Evolutionary conservation across 192 early-diverging fungal species (phyloP).

Genomic region (Coemansia brasiliensis): DNA sequence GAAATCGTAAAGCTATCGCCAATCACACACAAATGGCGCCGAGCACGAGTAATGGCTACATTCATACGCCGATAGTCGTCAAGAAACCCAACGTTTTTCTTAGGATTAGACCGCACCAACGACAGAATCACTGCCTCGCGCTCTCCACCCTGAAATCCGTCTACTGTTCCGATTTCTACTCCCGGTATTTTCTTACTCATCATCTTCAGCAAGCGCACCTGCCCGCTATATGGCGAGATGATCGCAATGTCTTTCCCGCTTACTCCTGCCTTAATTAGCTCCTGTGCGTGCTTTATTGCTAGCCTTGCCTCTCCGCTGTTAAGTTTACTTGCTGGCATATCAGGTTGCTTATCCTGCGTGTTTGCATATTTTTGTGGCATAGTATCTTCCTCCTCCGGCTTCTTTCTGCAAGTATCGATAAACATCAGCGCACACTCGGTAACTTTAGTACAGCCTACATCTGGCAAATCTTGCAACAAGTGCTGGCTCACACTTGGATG

Average conservation of each 20-base stretch:
- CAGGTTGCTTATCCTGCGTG: conserved; percentile 64
- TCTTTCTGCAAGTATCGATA: conserved; percentile 76
- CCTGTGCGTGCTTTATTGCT: conserved; percentile 69
- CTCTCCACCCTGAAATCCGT: conserved; percentile 97
- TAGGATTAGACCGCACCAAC: conserved; percentile 76
- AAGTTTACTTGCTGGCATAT: conserved; percentile 66
- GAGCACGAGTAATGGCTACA: conserved; percentile 85
- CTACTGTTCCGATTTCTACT: conserved; percentile 96
- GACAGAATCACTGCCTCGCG: conserved; percentile 97
- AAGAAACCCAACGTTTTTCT: conserved; percentile 81
- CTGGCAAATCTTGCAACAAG: conserved; percentile 83
- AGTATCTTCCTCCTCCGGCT: too few relatives aligned
- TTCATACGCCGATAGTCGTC: conserved; percentile 87
- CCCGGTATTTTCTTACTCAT: too few relatives aligned
- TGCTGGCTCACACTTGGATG: too few relatives aligned
- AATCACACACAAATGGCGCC: conserved; percentile 81
- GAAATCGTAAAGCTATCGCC: conserved; percentile 69
- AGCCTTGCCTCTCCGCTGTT: conserved; percentile 79
- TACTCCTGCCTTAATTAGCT: conserved; percentile 65
- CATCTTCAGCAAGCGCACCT: conserved; percentile 69
- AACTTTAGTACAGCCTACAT: conserved; percentile 66
- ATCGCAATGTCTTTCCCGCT: too few relatives aligned
- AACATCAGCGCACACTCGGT: conserved; percentile 77
- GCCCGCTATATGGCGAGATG: conserved; percentile 93
- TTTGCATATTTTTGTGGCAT: too few relatives aligned